Evolutionary conservation across 495 filamentous ascomycete genomes (phyloP).

Genomic region (Penicillium canescens): DNA sequence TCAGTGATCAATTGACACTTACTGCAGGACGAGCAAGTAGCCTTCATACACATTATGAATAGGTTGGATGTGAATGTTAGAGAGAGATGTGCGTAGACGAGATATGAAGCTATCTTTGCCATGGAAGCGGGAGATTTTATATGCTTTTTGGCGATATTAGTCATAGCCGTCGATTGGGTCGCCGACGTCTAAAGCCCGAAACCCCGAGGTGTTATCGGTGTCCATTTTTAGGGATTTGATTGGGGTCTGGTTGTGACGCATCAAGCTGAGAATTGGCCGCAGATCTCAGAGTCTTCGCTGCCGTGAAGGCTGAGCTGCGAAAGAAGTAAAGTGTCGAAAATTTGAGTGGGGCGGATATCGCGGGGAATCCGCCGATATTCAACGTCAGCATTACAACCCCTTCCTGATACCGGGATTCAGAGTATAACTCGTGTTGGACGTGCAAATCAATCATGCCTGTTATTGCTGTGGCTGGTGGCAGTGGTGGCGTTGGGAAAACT

Average conservation of each 20-base stretch:
- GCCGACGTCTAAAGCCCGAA: constrained; percentile 30
- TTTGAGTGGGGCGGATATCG: constrained; percentile 1
- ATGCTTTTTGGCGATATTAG: constrained; percentile 21
- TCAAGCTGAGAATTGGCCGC: not conserved
- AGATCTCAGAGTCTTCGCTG: too few species aligned
- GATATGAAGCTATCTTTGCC: not conserved
- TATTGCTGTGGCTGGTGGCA: constrained; percentile 56
- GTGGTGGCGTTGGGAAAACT: constrained; percentile 50
- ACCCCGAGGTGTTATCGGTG: constrained; percentile 20
- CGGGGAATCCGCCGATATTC: constrained; percentile 1
- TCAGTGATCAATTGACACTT: constrained; percentile 13
- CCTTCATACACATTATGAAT: constrained; percentile 48
- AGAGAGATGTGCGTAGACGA: not conserved
- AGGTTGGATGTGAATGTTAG: not conserved
- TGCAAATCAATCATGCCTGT: constrained; percentile 27
- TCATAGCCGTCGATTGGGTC: constrained; percentile 15
- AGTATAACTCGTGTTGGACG: not conserved
- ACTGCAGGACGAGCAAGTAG: constrained; percentile 53
- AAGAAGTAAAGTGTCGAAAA: not conserved
- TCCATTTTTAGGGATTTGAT: not conserved
- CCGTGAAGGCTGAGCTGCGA: too few species aligned
- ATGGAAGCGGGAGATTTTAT: constrained; percentile 18
- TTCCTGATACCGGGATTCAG: not conserved
- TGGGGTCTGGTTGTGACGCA: not conserved
- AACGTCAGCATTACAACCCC: constrained; percentile 1